phyloP scores from a whole-genome alignment of 140 eudicot species.

The Oenanthe javanica region DNA sequence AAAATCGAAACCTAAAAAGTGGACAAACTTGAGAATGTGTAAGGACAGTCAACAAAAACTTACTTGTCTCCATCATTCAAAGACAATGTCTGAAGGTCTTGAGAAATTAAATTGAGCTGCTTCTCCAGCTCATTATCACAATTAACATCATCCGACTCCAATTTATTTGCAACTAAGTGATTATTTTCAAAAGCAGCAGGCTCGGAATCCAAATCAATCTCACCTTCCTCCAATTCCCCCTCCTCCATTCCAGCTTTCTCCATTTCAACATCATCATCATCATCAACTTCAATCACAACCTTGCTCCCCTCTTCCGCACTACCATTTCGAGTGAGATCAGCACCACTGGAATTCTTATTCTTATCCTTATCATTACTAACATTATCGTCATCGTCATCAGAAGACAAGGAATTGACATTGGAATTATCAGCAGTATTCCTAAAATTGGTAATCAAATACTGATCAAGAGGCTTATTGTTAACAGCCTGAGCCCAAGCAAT shows the following conservation, averaged over 20 bases:
- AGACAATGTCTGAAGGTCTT: slow-evolving; percentile 46
- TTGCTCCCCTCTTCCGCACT: slow-evolving; percentile 59
- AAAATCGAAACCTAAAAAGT: not conserved
- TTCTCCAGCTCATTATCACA: not conserved
- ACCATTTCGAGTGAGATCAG: slow-evolving; percentile 34
- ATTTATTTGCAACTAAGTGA: not conserved
- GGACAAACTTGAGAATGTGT: slow-evolving; percentile 1
- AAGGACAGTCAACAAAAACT: slow-evolving; percentile 16
- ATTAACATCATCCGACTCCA: not conserved
- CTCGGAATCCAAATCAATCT: slow-evolving; percentile 7
- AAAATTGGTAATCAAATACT: slow-evolving; percentile 41
- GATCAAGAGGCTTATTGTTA: slow-evolving; percentile 87
- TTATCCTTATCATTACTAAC: not conserved
- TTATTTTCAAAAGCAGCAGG: not conserved
- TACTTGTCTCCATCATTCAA: slow-evolving; percentile 51
- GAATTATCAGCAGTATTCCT: slow-evolving; percentile 20
- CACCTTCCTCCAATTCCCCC: slow-evolving; percentile 8
- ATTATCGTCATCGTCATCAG: slow-evolving; percentile 6
- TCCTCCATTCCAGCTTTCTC: slow-evolving; percentile 51
- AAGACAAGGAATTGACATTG: slow-evolving; percentile 10
- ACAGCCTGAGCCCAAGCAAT: slow-evolving; percentile 99
- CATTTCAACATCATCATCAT: slow-evolving; percentile 21
- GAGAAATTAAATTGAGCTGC: slow-evolving; percentile 31
- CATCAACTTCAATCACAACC: not conserved
- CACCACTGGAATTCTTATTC: not conserved